phyloP scores from a whole-genome alignment of 805 yeast genomes.

The Saturnispora serradocipensis region DNA sequence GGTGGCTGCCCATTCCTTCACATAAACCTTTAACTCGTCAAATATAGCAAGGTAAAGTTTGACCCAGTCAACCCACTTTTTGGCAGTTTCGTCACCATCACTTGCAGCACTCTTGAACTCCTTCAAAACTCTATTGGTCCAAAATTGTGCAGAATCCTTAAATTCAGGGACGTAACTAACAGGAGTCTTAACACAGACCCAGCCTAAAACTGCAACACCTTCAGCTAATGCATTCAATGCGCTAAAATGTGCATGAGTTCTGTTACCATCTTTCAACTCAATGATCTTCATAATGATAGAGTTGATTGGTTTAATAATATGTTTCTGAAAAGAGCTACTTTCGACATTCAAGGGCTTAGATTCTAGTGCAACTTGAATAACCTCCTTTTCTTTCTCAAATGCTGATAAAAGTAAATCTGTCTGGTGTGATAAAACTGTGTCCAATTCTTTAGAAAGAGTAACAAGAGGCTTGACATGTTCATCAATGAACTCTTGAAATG shows the following conservation, averaged over 20 bases:
- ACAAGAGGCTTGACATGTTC: conserved; percentile 53
- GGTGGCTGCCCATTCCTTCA: conserved; percentile 66
- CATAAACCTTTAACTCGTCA: conserved; percentile 62
- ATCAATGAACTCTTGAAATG: conserved; percentile 46
- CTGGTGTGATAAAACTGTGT: conserved; percentile 48
- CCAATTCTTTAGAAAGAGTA: conserved; percentile 41
- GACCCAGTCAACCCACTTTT: conserved; percentile 61
- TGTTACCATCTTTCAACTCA: conserved; percentile 63
- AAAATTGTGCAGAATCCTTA: conserved; percentile 87
- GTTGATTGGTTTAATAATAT: conserved; percentile 58
- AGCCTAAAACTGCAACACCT: conserved; percentile 83
- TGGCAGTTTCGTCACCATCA: conserved; percentile 37
- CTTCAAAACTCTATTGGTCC: conserved; percentile 85
- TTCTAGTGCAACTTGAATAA: conserved; percentile 49
- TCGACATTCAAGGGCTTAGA: conserved; percentile 57
- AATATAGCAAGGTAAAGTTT: conserved; percentile 51
- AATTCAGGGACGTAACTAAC: conserved; percentile 69
- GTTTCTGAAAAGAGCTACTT: conserved; percentile 43
- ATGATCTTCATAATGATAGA: conserved; percentile 47
- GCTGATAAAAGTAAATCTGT: conserved; percentile 43
- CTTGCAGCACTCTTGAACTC: conserved; percentile 57
- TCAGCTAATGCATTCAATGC: conserved; percentile 80
- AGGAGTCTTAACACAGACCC: conserved; percentile 78
- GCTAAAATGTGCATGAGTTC: conserved; percentile 54
- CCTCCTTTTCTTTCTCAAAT: conserved; percentile 47